A percentile compares a stretch with the other conserved stretches of the same genome.
Evolutionary conservation across 495 filamentous ascomycete genomes (phyloP).

Genomic region (Annulohypoxylon nitens): DNA sequence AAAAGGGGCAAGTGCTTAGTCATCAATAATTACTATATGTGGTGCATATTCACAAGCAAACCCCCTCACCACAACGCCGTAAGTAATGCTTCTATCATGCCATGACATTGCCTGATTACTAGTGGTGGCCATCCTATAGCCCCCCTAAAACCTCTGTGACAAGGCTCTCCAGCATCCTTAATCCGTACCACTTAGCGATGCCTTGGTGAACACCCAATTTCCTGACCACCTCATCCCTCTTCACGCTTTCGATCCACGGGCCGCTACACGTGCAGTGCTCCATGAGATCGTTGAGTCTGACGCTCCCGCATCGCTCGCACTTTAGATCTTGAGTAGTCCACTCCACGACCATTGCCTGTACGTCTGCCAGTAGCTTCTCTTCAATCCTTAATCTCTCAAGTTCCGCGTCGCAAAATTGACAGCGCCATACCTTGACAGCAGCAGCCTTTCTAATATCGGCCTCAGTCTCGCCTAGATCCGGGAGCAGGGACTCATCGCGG

Average conservation of each 20-base stretch:
- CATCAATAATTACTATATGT: neutral
- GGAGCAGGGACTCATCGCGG: conserved; percentile 86
- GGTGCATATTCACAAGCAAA: neutral
- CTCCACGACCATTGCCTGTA: conserved; percentile 78
- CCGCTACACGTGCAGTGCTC: conserved; percentile 96
- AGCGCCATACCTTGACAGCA: conserved; percentile 75
- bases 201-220: conserved; percentile 75
- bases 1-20: neutral
- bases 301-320: conserved; percentile 74
- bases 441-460: conserved; percentile 49
- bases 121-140: conserved; percentile 39
- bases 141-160: conserved; percentile 69
- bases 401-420: conserved; percentile 79
- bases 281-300: conserved; percentile 91
- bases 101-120: neutral
- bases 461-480: conserved; percentile 56
- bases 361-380: conserved; percentile 81
- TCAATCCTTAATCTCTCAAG: conserved; percentile 84
- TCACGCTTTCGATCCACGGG: conserved; percentile 78
- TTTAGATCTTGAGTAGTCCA: conserved; percentile 94
- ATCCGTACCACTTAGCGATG: conserved; percentile 81
- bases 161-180: conserved; percentile 83
- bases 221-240: conserved; percentile 75
- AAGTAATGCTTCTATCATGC: conserved; percentile 1
- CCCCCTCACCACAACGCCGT: neutral